Conservation (phyloP, 495 filamentous ascomycete genomes). For the Elaphomyces granulatus region DNA sequence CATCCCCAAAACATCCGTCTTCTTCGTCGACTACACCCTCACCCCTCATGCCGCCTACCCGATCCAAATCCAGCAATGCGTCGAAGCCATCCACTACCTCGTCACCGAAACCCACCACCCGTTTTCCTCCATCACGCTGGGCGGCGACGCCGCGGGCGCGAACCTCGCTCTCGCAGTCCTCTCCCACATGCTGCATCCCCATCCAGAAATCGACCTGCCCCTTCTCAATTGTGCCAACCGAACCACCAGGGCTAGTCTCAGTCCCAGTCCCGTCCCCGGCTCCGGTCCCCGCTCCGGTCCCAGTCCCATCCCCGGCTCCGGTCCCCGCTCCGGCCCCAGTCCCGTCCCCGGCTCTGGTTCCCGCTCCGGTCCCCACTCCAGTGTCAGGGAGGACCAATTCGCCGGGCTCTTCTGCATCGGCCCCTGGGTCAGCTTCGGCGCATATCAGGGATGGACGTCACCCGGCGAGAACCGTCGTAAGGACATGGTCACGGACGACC, state of each 20-base stretch:
- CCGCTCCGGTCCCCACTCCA: constrained; percentile 20
- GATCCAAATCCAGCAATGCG: constrained; percentile 41
- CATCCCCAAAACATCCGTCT: constrained; percentile 34
- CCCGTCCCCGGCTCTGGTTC: no score
- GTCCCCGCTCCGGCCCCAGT: no score
- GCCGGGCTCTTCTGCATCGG: constrained; percentile 36
- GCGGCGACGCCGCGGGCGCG: constrained; percentile 50
- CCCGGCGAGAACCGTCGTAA: constrained; percentile 31
- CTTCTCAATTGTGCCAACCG: background rate
- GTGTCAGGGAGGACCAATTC: constrained; percentile 23
- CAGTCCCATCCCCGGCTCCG: no score
- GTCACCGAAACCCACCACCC: constrained; percentile 19
- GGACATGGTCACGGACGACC: constrained; percentile 28
- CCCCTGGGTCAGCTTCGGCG: constrained; percentile 41
- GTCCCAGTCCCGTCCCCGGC: no score
- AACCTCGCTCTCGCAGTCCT: constrained; percentile 42
- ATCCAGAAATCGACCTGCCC: constrained; percentile 22
- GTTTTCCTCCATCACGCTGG: constrained; percentile 35
- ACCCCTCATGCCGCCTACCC: constrained; percentile 41
- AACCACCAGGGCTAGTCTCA: no score
- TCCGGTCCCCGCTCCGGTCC: no score
- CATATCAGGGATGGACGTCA: constrained; percentile 22
- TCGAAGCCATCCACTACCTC: constrained; percentile 38
- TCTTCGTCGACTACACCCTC: constrained; percentile 42
- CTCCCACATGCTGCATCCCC: constrained; percentile 45